Evolutionary conservation across 2,329 filamentous ascomycete genomes (phyloP).

Genomic region (Neopestalotiopsis clavispora): DNA sequence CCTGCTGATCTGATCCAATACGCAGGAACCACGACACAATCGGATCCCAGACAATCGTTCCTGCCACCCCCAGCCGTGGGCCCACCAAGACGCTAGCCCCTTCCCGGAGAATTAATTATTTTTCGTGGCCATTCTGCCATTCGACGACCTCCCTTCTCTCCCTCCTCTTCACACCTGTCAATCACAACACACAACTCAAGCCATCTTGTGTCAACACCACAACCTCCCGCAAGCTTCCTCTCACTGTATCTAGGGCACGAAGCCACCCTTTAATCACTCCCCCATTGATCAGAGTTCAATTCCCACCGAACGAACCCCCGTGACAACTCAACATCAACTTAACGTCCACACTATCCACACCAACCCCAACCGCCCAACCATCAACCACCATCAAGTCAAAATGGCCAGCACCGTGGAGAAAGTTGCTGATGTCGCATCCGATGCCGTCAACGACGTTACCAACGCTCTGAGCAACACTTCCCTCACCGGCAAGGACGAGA

Average conservation of each 20-base stretch:
- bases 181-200: constrained; percentile 43
- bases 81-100: constrained; percentile 15
- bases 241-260: constrained; percentile 74
- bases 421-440: constrained; percentile 67
- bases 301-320: constrained; percentile 32
- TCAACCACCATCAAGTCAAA: constrained; percentile 52
- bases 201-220: constrained; percentile 41
- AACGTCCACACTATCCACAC: constrained; percentile 37
- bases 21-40: background rate
- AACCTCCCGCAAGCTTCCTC: constrained; percentile 49
- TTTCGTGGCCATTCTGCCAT: constrained; percentile 33
- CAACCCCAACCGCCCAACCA: constrained; percentile 34
- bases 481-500: constrained; percentile 64
- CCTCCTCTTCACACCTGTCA: constrained; percentile 42
- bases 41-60: background rate
- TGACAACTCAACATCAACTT: constrained; percentile 16
- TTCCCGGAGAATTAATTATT: constrained; percentile 36
- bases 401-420: constrained; percentile 88
- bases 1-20: background rate
- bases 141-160: constrained; percentile 31
- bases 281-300: constrained; percentile 77
- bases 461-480: constrained; percentile 74
- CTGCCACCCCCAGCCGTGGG: constrained; percentile 17
- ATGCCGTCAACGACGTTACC: constrained; percentile 81
- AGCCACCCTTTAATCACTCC: constrained; percentile 75